Evolutionary conservation across 2,329 filamentous ascomycete genomes (phyloP).

Genomic region (Ceratocystis destructans): DNA sequence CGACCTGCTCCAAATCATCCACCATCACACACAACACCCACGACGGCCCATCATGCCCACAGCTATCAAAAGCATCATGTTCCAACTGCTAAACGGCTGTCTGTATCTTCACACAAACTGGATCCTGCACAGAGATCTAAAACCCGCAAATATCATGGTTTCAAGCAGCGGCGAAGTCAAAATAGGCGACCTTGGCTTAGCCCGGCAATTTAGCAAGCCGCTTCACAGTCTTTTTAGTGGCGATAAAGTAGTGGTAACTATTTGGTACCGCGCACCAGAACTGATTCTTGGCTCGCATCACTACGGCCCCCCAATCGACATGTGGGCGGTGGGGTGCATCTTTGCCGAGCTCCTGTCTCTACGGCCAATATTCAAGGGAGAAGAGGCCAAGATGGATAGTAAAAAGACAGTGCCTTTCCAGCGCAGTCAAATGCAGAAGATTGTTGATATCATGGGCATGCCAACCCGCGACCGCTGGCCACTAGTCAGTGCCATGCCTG

Average conservation of each 20-base stretch:
- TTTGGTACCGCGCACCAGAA: slow-evolving; percentile 96
- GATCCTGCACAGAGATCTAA: slow-evolving; percentile 92
- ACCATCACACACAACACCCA: slow-evolving; percentile 85
- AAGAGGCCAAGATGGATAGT: slow-evolving; percentile 96
- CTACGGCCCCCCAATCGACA: slow-evolving; percentile 91
- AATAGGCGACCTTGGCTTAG: slow-evolving; percentile 86
- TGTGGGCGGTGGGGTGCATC: slow-evolving; percentile 97
- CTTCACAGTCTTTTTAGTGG: slow-evolving; percentile 82
- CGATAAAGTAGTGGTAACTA: slow-evolving; percentile 96
- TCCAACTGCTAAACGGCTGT: slow-evolving; percentile 86
- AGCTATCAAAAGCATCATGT: slow-evolving; percentile 88
- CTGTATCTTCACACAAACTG: slow-evolving; percentile 93
- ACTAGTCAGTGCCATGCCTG: slow-evolving; percentile 69
- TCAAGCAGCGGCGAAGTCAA: slow-evolving; percentile 81
- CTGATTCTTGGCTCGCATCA: slow-evolving; percentile 84
- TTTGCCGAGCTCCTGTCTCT: slow-evolving; percentile 87
- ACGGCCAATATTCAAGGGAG: slow-evolving; percentile 92
- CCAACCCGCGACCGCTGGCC: slow-evolving; percentile 86
- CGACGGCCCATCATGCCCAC: slow-evolving; percentile 75
- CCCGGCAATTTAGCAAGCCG: slow-evolving; percentile 85
- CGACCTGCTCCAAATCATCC: slow-evolving; percentile 92
- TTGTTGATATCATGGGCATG: slow-evolving; percentile 88
- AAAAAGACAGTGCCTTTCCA: slow-evolving; percentile 98
- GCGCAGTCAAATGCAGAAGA: slow-evolving; percentile 97
- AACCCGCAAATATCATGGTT: slow-evolving; percentile 98